Base-by-base conservation (phyloP, 495 filamentous ascomycete species). In the Beverwykella pulmonaria region DNA sequence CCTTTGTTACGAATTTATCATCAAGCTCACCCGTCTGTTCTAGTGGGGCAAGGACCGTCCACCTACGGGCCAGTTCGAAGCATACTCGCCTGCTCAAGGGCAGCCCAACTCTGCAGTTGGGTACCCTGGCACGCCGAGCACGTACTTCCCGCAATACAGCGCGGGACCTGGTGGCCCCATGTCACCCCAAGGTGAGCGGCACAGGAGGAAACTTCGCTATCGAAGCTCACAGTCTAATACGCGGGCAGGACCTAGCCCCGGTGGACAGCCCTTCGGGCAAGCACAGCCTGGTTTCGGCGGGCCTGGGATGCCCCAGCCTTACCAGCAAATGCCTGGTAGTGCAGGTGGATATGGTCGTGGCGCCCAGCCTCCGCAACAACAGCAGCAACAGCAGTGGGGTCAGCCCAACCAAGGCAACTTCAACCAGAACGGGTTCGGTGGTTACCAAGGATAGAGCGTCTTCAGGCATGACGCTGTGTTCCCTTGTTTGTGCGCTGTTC, bases 11-110 rank as follows among this genome's bases (percentile, higher is more conserved):
- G 49, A 44, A 27, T n/a, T 54, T 44, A 4, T 44, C 17, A 44
- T 44, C 8, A 44, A 44, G 39, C 39, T 44, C 8, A 44, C 39
- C 17, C 39, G 44, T 39, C 26, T 19, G 17, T 5, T 59, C 55
- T 73, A 98, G 93, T 98, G 94, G 94, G 94, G 94, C 78, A 98
- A 98, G 80, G 94, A 98, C 79, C 94, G 95, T 76, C 92, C 92
- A 36, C 93, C 95, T 19, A 92, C 87, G 68, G 88, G 88, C 58
- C 86, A 93, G 72, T 87, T 89, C 70, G 88, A 92, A 67, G 91
- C 93, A 91, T 76, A 68, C 59, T 92, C 92, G 67, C 87, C 90
- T 65, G 91, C 90, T 70, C 84, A 85, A 71, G 80, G 61, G 17
- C 57, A 81, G 9, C 89, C 89, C 61, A 89, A 88, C 70, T 90